Evolutionary conservation across 192 early-diverging fungal genomes (phyloP), one percentile per base, ranked within the genome.

Genomic region (Pilaira anomala): DNA sequence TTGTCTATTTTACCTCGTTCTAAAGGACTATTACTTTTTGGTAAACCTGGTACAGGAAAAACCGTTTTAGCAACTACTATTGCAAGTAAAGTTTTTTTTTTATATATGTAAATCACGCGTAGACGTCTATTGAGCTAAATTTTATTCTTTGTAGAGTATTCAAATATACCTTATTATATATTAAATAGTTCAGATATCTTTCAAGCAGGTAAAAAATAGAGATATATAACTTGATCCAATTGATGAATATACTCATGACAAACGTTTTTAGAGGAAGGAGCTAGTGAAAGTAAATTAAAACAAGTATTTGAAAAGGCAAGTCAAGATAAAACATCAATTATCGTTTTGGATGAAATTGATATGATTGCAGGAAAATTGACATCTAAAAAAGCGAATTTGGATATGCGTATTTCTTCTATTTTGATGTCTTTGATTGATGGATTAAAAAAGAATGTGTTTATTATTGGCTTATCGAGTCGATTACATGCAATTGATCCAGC

Each of bases 381-480:
- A 9, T 51, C 69, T 16, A 71, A 75, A 48, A 77, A 75, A 67
- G 68, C 66, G 33, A 36, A 9, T 36, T 39, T 58, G 19, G 48
- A 60, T 53, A 33, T 22, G 19, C 45, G 25, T 22, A 30, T 65
- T 66, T 12, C 54, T 21, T 66, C 64, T 3, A 28, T 49, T 48
- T 41, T 60, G 14, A 19, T 48, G 55, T 60, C 44, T 14, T 39
- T 60, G 22, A 59, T 83, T 7, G 22, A 62, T 9, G 40, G 53
- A 2, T 28, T 11, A 5, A 59, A 63, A n/a, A 58, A 63, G 21
- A 56, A 68, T 28, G 45, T 78, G 30, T 79, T 78, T 58, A 56
- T 83, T 42, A 78, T 83, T 21, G 82, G 82, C 81, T 29, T 81
- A 36, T 83, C 84, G 3, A 86, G 78, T 58, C 67, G 83, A 42